A percentile compares a stretch with the other conserved stretches of the same genome.
Conservation (phyloP, 306 rosid genomes). For the Notholithocarpus densiflorus region DNA sequence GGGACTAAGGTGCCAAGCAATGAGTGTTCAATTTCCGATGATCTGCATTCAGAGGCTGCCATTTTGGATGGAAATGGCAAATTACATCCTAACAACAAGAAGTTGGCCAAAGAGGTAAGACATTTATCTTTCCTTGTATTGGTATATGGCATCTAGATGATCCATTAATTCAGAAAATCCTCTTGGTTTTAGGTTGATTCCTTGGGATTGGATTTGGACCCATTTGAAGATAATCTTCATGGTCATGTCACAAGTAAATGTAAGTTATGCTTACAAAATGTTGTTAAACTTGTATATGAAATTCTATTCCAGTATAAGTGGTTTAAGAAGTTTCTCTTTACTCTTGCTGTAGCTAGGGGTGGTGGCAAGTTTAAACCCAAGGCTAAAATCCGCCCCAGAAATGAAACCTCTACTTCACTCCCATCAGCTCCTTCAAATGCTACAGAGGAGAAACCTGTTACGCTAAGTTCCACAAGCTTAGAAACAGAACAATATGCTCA, state of each 20-base stretch:
- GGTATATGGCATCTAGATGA: too few species aligned
- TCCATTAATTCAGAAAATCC: too few species aligned
- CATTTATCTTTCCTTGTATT: too few species aligned
- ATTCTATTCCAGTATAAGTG: background rate
- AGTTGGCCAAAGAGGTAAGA: too few species aligned
- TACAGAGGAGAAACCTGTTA: background rate
- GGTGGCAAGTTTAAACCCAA: constrained; percentile 7
- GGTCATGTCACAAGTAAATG: constrained; percentile 10
- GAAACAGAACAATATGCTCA: constrained; percentile 5
- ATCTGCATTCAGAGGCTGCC: too few species aligned
- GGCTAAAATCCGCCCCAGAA: background rate
- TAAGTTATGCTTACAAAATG: constrained; percentile 20
- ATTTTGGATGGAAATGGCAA: too few species aligned
- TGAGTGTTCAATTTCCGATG: too few species aligned
- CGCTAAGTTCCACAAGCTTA: constrained; percentile 12
- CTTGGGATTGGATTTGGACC: constrained; percentile 4
- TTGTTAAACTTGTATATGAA: background rate
- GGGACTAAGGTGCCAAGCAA: too few species aligned
- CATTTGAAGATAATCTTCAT: background rate
- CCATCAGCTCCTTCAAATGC: background rate
- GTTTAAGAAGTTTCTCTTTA: background rate
- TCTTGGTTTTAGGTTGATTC: background rate
- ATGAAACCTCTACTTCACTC: background rate
- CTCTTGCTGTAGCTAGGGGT: background rate
- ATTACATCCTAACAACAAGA: too few species aligned